Evolutionary conservation across 148 eudicot species (phyloP).

Genomic region (Diospyros lotus): DNA sequence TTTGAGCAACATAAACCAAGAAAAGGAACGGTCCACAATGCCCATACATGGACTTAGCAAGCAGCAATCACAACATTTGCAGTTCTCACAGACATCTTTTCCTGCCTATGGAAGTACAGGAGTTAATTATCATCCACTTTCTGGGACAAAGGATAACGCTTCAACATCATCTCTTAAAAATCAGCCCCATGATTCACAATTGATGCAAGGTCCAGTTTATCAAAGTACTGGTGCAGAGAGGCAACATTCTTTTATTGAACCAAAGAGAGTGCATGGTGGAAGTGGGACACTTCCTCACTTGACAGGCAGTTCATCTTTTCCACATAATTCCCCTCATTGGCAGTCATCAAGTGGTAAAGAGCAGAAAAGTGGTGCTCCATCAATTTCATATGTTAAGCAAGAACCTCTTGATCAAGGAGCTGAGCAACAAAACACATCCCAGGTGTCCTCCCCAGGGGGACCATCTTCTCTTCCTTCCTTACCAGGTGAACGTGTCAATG

Average conservation of each 20-base stretch:
- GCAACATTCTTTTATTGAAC: constrained; percentile 38
- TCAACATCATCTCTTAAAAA: constrained; percentile 44
- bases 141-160: constrained; percentile 42
- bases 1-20: constrained; percentile 25
- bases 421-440: constrained; percentile 49
- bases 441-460: constrained; percentile 35
- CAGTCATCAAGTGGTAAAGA: constrained; percentile 42
- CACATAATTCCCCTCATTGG: constrained; percentile 49
- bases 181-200: constrained; percentile 47
- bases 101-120: constrained; percentile 56
- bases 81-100: constrained; percentile 58
- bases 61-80: constrained; percentile 71
- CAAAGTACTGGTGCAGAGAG: constrained; percentile 50
- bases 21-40: constrained; percentile 33
- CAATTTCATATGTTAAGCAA: constrained; percentile 53
- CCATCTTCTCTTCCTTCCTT: constrained; percentile 31
- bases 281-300: constrained; percentile 23
- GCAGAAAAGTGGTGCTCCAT: constrained; percentile 39
- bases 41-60: constrained; percentile 61
- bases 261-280: constrained; percentile 40
- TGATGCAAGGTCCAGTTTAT: constrained; percentile 51
- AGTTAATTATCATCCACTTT: constrained; percentile 37
- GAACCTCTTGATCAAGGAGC: constrained; percentile 55
- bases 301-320: constrained; percentile 25
- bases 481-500: constrained; percentile 46